phyloP scores from a whole-genome alignment of 495 filamentous ascomycete genomes.

The Aspergillus wentii region DNA sequence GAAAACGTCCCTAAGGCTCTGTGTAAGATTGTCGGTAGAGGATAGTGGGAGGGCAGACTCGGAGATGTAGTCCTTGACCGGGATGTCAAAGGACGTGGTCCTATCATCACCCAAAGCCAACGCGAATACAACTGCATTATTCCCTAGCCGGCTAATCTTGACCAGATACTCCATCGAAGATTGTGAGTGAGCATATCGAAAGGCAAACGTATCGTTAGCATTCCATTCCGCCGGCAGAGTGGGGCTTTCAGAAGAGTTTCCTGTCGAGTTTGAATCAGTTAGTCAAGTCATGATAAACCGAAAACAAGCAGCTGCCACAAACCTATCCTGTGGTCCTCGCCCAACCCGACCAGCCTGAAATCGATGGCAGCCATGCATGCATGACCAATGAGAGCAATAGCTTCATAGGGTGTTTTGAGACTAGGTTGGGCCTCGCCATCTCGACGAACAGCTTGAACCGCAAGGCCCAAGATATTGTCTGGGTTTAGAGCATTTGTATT shows the following conservation, averaged over 20 bases:
- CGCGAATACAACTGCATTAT: conserved; percentile 77
- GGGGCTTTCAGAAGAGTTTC: conserved; percentile 41
- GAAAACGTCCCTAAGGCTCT: conserved; percentile 62
- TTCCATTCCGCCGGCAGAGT: conserved; percentile 81
- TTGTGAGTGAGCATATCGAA: conserved; percentile 87
- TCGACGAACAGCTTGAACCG: conserved; percentile 24
- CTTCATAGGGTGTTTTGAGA: conserved; percentile 76
- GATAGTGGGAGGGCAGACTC: conserved; percentile 52
- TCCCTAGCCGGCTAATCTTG: conserved; percentile 75
- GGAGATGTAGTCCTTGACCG: conserved; percentile 71
- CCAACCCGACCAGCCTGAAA: conserved; percentile 77
- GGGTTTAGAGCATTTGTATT: conserved; percentile 16
- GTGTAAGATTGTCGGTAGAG: conserved; percentile 27
- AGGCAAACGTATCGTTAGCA: conserved; percentile 59
- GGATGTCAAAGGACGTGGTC: conserved; percentile 71
- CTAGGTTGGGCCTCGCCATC: conserved; percentile 31
- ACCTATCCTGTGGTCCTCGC: conserved; percentile 72
- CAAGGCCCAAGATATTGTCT: conserved; percentile 30
- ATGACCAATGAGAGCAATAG: conserved; percentile 78
- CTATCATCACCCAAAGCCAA: conserved; percentile 75
- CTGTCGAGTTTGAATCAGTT: conserved; percentile 25
- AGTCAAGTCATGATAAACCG: background rate
- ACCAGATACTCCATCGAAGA: conserved; percentile 81
- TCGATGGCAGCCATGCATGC: conserved; percentile 75
- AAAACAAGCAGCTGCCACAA: conserved; percentile 5